Base-by-base conservation (phyloP, 1,284 basidiomycete genomes). In the Ustilago vetiveriae region DNA sequence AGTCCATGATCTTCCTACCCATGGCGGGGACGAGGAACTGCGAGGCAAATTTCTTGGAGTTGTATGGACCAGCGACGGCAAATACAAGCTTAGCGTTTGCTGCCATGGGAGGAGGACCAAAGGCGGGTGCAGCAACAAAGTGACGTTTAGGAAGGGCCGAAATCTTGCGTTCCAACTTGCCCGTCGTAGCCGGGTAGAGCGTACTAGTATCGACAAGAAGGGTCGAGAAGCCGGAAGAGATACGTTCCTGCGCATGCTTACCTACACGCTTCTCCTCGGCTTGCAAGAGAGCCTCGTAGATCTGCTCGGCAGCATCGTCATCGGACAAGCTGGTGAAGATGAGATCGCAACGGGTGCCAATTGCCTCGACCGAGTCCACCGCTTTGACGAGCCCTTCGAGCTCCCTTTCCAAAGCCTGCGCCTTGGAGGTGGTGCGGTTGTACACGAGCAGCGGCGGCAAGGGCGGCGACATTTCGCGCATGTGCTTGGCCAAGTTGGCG, bases 61-160 rank as follows among this genome's bases (percentile, higher is more conserved):
- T 87, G 80, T 92, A 90, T 79, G 92, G 90, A 8, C 92, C 93
- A 3, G 89, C 88, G 84, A 94, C 89, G 44, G 89, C 86, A 50
- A 92, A 85, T 38, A 94, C 80, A 16, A 95, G 86, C 54, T 88
- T 85, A 2, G 88, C 89, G 13, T 85, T 85, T 26, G 89, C 87
- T 0, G 92, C 92, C 72, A 78, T 72, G 19, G 86, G 76, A 21
- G 76, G 76, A 6, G 74, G 76, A 10, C 76, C 92, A 66, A 94
- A 92, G 9, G 93, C 89, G 4, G 92, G 92, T 32, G 88, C 88
- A 27, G 90, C 88, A 59, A 95, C 86, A 76, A 92, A 88, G 73
- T 86, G 86, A 40, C 87, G 85, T 74, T 88, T 86, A 2, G 86
- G 86, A 48, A 88, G 84, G 29, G 85, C 82, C 1, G 89, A 87